These are phyloP conservation scores for Nymphaea thermarum DNA, from an alignment of 164 flowering plant species.

Conservation along the genomic window DNA sequence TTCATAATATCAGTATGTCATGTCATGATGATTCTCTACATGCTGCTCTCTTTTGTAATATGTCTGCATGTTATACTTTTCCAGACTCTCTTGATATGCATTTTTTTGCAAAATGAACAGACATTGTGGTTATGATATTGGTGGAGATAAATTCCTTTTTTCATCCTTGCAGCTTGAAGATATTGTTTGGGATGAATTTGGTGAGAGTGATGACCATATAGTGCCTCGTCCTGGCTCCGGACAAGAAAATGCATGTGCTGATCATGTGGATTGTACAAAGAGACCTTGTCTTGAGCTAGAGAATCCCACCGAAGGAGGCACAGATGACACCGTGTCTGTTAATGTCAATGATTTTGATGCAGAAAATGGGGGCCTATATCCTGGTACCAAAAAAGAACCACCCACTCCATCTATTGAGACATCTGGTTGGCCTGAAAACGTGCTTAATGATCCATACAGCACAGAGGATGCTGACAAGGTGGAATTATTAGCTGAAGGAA, in stretches of 20 bases:
- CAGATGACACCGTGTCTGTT: constrained; percentile 8
- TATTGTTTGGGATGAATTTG: constrained; percentile 55
- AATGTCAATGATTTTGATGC: constrained; percentile 14
- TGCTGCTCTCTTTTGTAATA: too few relatives aligned
- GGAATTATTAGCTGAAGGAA: constrained; percentile 21
- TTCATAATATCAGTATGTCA: too few relatives aligned
- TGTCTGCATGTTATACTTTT: background rate
- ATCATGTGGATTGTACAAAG: constrained; percentile 21
- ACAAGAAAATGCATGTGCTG: constrained; percentile 6
- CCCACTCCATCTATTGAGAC: constrained; percentile 31
- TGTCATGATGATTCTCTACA: too few relatives aligned
- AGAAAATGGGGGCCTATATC: constrained; percentile 13
- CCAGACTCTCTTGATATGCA: background rate
- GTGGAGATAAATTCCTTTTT: background rate
- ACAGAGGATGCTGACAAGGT: constrained; percentile 19
- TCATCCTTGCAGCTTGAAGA: constrained; percentile 45
- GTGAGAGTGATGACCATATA: constrained; percentile 56
- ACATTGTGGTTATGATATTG: too few relatives aligned
- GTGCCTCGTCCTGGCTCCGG: constrained; percentile 42
- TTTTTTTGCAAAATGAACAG: background rate
- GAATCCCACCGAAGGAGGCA: constrained; percentile 12
- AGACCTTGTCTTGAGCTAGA: constrained; percentile 28
- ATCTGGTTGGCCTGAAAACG: constrained; percentile 32
- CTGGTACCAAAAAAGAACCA: constrained; percentile 9
- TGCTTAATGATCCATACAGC: constrained; percentile 28